Base-by-base conservation (phyloP, 768 basidiomycete species). In the Mycena rosella region DNA sequence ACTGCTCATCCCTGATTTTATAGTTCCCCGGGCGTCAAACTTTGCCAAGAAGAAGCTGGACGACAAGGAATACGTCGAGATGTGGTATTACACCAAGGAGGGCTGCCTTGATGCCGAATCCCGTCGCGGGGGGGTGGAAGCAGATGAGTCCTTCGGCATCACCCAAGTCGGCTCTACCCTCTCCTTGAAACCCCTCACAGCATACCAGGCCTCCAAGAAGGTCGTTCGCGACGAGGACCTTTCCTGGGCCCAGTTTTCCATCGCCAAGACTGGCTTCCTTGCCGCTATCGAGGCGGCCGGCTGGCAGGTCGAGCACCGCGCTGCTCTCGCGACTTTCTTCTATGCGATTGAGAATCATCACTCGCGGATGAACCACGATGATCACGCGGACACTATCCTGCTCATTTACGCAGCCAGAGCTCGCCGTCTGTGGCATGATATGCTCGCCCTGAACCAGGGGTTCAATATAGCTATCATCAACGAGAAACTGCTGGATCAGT, bases 131-230 rank as follows among this genome's bases (percentile, higher is more conserved):
- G 60, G 60, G 2, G 40, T 53, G 27, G 60, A 51, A 34, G 60
- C 60, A 29, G 60, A 61, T 40, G 56, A 67, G 53, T 51, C 60
- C 17, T 55, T 70, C 3, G 63, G 75, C 0, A 20, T 78, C 6
- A 53, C 67, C 20, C 62, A 45, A 1, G 7, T 52, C 1, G 56
- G 72, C 1, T 34, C 74, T 10, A 24, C 63, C 0, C 42, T 76
- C 0, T 40, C 68, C 0, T 40, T 77, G 0, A 26, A 61, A 2
- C 73, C 74, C 0, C 34, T 70, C 0, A 53, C 75, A 2, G 60
- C 74, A 0, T 54, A 70, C 55, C 68, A 69, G 20, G 67, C 75
- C 0, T 78, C 75, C 1, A 42, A 24, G 9, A 58, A 69, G 5
- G 71, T 51, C 0, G 29, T 68, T 0, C 44, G n/a, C 0, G 74